Base-by-base conservation (phyloP, 2,329 filamentous ascomycete genomes). In the Diaporthe sp. region DNA sequence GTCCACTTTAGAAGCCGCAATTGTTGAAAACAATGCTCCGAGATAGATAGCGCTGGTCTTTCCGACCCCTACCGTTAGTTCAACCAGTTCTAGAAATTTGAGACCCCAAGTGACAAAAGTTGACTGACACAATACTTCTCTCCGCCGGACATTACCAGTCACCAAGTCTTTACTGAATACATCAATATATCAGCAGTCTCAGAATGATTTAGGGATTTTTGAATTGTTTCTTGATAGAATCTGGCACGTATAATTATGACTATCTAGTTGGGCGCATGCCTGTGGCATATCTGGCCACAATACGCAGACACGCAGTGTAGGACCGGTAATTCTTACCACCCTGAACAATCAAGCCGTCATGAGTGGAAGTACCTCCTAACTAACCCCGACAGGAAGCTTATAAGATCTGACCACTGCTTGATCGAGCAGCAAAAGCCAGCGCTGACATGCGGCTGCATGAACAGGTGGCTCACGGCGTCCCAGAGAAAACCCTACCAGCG, bases 361-460 rank as follows among this genome's bases (percentile, higher is more conserved):
- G 27, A 50, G 12, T 50, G 25, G 27, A 12, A n/a, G 10, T 2
- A 22, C 27, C 17, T 13, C 13, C 9, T 17, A 15, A 30, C 37
- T 42, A 37, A 22, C 25, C 25, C 15, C 39, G 10, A n/a, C 25
- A 32, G 59, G 27, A 27, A 63, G 25, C 59, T 32, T 7, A 44
- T 17, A n/a, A 63, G 17, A 44, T 19, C 59, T 42, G 17, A 63
- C 25, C 10, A 44, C 17, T 13, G 12, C 25, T 63, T 47, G 25
- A 39, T 30, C 5, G 17, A 22, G 4, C 39, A 63, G 17, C 27
- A 42, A 13, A 30, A n/a, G 25, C 25, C 59, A 63, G 25, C 10
- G 39, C 39, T 63, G 59, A 50, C 42, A 12, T 19, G 61, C 61
- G 44, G 61, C 42, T 66, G 61, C 61, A 66, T 66, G 61, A 50